Percentiles rank a stretch among this genome's conserved stretches.
Conservation (phyloP, 768 basidiomycete genomes). For the Coprinopsis strossmayeri region DNA sequence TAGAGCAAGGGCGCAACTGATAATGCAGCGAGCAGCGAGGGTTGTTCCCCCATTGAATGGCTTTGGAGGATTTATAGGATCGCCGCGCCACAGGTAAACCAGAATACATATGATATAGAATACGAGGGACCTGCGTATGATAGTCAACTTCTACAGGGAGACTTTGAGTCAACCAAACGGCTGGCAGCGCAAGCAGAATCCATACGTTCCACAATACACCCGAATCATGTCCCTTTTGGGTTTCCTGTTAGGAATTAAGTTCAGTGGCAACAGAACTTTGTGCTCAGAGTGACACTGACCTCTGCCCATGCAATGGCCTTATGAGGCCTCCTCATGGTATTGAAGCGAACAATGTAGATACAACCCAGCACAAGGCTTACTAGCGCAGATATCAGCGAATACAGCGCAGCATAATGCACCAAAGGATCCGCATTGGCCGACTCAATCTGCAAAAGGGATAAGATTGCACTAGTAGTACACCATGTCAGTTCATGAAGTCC, state of each 20-base stretch:
- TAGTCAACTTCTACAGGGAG: not conserved
- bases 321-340: conserved; percentile 57
- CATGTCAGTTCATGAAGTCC: not conserved
- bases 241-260: conserved; percentile 34
- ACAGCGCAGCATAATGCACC: conserved; percentile 48
- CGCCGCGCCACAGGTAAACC: conserved; percentile 45
- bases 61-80: not conserved
- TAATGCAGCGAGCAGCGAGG: conserved; percentile 25
- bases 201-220: conserved; percentile 54
- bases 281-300: conserved; percentile 22
- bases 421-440: conserved; percentile 44
- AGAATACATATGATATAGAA: conserved; percentile 53
- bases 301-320: conserved; percentile 60
- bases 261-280: not conserved
- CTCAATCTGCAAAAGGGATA: conserved; percentile 29
- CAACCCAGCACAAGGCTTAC: conserved; percentile 61
- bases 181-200: conserved; percentile 62
- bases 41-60: not conserved
- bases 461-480: conserved; percentile 22
- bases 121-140: conserved; percentile 44
- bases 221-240: conserved; percentile 25
- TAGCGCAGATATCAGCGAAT: conserved; percentile 51
- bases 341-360: conserved; percentile 58
- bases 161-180: conserved; percentile 57
- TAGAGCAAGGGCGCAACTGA: conserved; percentile 41